Conservation (phyloP, 768 basidiomycete species). For the Pulveroboletus ravenelii region DNA sequence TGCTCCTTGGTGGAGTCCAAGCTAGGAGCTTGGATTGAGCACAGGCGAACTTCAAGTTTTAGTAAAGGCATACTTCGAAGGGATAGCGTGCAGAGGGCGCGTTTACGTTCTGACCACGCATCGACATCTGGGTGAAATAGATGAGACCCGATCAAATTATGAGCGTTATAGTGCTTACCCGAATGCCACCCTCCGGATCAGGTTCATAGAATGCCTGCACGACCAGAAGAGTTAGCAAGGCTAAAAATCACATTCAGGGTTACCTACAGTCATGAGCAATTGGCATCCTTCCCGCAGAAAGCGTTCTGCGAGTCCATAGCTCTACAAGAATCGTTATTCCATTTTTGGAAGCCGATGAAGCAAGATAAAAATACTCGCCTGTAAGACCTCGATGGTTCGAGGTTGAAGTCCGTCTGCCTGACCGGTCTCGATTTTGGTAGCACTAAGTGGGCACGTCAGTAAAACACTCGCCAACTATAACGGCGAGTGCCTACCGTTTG, state of each 20-base stretch:
- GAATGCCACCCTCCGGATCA: conserved; percentile 52
- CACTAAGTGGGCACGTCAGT: conserved; percentile 6
- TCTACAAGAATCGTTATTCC: conserved; percentile 36
- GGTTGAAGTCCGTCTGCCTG: conserved; percentile 29
- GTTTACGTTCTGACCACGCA: conserved; percentile 54
- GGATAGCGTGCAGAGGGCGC: conserved; percentile 62
- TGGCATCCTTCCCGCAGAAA: conserved; percentile 58
- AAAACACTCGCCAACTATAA: background rate
- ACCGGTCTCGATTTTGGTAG: conserved; percentile 14
- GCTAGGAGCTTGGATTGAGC: conserved; percentile 12
- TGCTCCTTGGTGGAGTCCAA: conserved; percentile 31
- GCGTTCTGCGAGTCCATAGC: conserved; percentile 67
- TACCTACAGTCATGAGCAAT: conserved; percentile 59
- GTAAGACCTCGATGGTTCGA: conserved; percentile 40
- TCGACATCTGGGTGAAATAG: conserved; percentile 44
- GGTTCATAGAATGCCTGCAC: conserved; percentile 73
- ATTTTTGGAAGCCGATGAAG: background rate
- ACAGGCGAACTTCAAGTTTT: background rate
- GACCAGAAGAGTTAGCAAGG: background rate
- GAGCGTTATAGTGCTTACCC: conserved; percentile 33
- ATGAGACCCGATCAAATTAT: background rate
- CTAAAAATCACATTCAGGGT: background rate
- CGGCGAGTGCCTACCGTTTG: conserved; percentile 27
- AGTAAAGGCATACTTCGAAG: conserved; percentile 48
- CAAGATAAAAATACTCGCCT: conserved; percentile 25